Percentiles rank a stretch among this genome's conserved stretches.
Conservation (phyloP, 106 monocot genomes). For the Alisma plantagoaquatica region DNA sequence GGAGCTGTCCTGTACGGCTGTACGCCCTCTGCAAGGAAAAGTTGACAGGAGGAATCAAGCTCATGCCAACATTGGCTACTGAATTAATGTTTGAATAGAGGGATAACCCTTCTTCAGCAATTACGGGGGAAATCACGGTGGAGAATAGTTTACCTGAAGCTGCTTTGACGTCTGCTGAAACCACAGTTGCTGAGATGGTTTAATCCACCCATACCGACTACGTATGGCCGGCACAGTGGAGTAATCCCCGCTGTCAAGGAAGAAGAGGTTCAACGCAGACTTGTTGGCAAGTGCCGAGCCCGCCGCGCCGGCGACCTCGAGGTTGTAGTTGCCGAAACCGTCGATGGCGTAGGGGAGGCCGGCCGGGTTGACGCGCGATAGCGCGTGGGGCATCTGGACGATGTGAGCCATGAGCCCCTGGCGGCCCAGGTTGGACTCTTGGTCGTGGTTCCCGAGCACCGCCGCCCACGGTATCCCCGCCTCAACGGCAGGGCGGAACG, state of each 20-base stretch:
- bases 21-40: constrained; percentile 74
- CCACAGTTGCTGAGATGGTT: too few species aligned
- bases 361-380: constrained; percentile 50
- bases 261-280: constrained; percentile 72
- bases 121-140: constrained; percentile 25
- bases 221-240: constrained; percentile 84
- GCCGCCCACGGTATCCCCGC: constrained; percentile 79
- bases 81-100: too few species aligned
- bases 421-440: constrained; percentile 56
- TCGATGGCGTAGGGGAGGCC: constrained; percentile 35
- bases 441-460: constrained; percentile 83
- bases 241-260: too few species aligned
- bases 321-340: too few species aligned
- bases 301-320: constrained; percentile 38
- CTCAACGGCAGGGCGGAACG: constrained; percentile 48
- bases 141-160: too few species aligned
- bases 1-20: constrained; percentile 34
- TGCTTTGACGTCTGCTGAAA: too few species aligned
- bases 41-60: constrained; percentile 72
- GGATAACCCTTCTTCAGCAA: too few species aligned
- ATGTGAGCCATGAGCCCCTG: constrained; percentile 63
- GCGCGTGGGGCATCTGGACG: constrained; percentile 34
- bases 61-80: constrained; percentile 65
- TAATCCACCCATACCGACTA: too few species aligned
- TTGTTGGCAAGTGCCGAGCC: constrained; percentile 41